Evolutionary conservation across 2,329 filamentous ascomycete species (phyloP), one percentile per base, ranked within the genome.

Genomic region (Xylaria sp.): DNA sequence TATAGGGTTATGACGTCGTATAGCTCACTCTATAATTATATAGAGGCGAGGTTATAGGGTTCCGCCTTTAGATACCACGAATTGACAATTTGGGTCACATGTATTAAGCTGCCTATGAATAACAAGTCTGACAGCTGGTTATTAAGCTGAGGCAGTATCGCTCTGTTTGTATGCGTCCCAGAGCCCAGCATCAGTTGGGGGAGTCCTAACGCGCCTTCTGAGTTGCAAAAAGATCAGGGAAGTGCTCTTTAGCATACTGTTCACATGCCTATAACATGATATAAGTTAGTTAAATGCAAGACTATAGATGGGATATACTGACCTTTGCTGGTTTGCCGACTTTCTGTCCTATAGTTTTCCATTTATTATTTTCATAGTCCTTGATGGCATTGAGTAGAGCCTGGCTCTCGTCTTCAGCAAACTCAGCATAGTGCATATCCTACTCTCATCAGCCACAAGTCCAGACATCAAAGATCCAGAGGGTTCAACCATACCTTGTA

Each of bases 351-450:
- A 98, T 98, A 29, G 91, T 89, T 82, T 98, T 98, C 96, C 96
- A 99, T 79, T 98, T 98, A 80, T 96, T 97, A 77, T 93, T 91
- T 79, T 99, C 96, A 81, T 98, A 98, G 78, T 99, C 96, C 81
- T 97, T 97, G 82, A 99, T 99, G 33, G 96, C 96, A 71, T 92
- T 93, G 72, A 97, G 87, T 66, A 99, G 82, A 42, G 92, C 92
- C 74, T 90, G 87, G 76, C 89, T 93, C 88, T 93, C 96, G 77
- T 98, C 94, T 83, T 97, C 95, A 56, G 93, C 94, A 79, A 99
- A 98, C 78, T 98, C 96, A 71, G 96, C 96, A 79, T 98, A 98
- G 78, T 99, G 96, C 96, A 99, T 99, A 75, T 99, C 96, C 92
- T 96, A 75, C 67, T 65, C 50, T 33, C 2, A 36, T 63, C 49